A percentile compares a stretch with the other conserved stretches of the same genome.
phyloP scores from a whole-genome alignment of 306 rosid species.

The Prunus fruticosa region DNA sequence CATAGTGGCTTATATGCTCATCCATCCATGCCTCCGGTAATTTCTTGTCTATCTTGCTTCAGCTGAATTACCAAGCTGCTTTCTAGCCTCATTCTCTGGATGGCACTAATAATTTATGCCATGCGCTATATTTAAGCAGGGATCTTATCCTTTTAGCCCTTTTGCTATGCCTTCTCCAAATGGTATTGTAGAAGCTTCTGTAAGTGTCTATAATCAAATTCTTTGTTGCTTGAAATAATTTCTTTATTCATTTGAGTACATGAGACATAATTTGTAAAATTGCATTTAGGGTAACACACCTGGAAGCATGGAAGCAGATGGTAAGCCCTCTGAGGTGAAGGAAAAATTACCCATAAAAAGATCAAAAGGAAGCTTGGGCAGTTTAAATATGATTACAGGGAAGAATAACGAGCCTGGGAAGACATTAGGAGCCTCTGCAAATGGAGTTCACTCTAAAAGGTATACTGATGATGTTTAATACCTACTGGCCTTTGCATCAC shows the following conservation, averaged over 20 bases:
- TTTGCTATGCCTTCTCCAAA: conserved; percentile 92
- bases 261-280: conserved; percentile 32
- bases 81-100: conserved; percentile 18
- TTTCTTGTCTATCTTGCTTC: conserved; percentile 29
- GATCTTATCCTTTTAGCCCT: conserved; percentile 95
- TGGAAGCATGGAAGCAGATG: conserved; percentile 76
- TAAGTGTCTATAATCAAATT: conserved; percentile 39
- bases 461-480: conserved; percentile 27
- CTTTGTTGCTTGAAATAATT: conserved; percentile 1
- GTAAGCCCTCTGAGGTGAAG: conserved; percentile 79
- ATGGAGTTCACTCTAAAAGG: conserved; percentile 92
- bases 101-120: conserved; percentile 14
- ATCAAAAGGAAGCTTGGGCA: conserved; percentile 97
- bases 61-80: conserved; percentile 23
- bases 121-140: conserved; percentile 49
- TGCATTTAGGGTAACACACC: conserved; percentile 76
- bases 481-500: background rate
- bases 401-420: conserved; percentile 74
- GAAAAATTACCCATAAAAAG: conserved; percentile 94
- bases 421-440: conserved; percentile 70
- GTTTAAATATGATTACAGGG: conserved; percentile 97
- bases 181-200: conserved; percentile 88
- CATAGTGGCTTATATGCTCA: conserved; percentile 98
- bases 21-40: conserved; percentile 97
- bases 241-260: conserved; percentile 13